Evolutionary conservation across 2,329 filamentous ascomycete genomes (phyloP).

Genomic region (Phaeosphaeriaceae sp.): DNA sequence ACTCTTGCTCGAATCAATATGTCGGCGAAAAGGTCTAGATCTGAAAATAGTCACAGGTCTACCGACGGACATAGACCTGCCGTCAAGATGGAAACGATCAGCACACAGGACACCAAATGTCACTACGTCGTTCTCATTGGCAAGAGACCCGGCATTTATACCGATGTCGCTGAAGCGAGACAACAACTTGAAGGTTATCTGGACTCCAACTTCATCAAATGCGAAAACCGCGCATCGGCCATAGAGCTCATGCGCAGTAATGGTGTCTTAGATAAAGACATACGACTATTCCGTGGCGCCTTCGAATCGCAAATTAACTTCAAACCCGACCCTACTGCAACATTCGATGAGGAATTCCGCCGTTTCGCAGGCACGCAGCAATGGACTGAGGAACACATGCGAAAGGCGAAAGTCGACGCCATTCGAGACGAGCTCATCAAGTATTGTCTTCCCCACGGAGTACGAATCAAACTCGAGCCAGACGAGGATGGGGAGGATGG

Average conservation of each 20-base stretch:
- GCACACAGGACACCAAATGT: background rate
- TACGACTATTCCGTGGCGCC: slow-evolving; percentile 4
- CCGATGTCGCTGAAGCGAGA: background rate
- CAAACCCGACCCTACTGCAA: slow-evolving; percentile 1
- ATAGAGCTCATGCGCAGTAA: background rate
- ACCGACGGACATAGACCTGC: background rate
- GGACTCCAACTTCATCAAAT: background rate
- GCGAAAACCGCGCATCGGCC: background rate
- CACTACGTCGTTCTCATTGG: slow-evolving; percentile 4
- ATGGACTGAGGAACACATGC: background rate
- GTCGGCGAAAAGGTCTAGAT: background rate
- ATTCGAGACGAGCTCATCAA: slow-evolving; percentile 6
- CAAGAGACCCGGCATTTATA: slow-evolving; percentile 5
- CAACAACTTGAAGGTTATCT: slow-evolving; percentile 3
- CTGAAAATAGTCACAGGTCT: too few species aligned
- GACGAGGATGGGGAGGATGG: background rate
- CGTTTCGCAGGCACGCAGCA: background rate
- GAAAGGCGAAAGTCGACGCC: slow-evolving; percentile 6
- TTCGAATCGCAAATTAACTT: background rate
- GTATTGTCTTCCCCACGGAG: slow-evolving; percentile 4
- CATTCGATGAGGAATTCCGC: slow-evolving; percentile 7
- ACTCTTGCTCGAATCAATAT: background rate
- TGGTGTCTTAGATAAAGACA: background rate
- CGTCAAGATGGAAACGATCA: background rate
- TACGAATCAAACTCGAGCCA: background rate